These are phyloP conservation scores for Conringia planisiliqua DNA, from an alignment of 345 rosid species.

Conservation along the genomic window DNA sequence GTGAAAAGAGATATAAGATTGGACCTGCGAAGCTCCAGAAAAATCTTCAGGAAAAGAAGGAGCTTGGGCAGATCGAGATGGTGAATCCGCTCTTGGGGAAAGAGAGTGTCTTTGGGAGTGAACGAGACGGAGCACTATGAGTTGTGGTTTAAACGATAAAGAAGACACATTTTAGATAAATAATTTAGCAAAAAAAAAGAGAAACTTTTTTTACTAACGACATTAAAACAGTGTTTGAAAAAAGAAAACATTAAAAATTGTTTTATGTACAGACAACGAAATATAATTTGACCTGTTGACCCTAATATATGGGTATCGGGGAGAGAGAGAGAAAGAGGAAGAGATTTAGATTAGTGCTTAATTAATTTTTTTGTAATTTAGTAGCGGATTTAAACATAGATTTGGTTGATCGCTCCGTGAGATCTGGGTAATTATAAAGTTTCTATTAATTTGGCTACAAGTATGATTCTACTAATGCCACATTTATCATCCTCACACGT, in stretches of 20 bases:
- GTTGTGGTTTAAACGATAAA: constrained; percentile 27
- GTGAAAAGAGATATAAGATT: background rate
- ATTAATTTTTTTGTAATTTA: background rate
- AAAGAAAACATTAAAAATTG: background rate
- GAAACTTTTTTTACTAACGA: constrained; percentile 19
- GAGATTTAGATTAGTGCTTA: background rate
- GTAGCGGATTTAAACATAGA: constrained; percentile 10
- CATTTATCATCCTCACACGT: constrained; percentile 19
- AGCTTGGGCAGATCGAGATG: constrained; percentile 33
- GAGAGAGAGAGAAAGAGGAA: background rate
- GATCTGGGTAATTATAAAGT: constrained; percentile 18
- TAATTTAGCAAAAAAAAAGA: background rate
- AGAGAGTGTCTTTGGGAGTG: constrained; percentile 28
- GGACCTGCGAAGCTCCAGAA: constrained; percentile 20
- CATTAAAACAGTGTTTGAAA: constrained; percentile 21
- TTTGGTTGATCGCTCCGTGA: constrained; percentile 21
- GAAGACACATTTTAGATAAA: constrained; percentile 11
- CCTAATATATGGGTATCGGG: background rate
- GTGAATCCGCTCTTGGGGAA: constrained; percentile 31
- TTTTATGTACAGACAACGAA: background rate
- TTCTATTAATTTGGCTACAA: background rate
- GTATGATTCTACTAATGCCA: background rate
- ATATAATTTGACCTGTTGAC: constrained; percentile 12
- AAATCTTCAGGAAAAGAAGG: constrained; percentile 8
- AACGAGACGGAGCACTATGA: constrained; percentile 23